Conservation (phyloP, 148 eudicot genomes). For the Chenopodium berlandieri region DNA sequence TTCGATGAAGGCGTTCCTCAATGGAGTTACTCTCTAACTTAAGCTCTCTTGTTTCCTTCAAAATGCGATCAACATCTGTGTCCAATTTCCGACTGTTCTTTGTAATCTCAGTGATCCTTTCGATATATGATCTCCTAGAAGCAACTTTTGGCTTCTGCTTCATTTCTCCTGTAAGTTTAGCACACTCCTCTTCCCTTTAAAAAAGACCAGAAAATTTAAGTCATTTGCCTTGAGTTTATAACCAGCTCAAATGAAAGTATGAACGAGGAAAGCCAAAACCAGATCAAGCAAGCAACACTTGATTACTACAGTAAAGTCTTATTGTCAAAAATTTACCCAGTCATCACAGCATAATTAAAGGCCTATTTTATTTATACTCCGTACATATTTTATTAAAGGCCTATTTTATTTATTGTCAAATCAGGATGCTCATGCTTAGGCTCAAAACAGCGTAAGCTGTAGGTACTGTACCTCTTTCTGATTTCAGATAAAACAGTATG, state of each 20-base stretch:
- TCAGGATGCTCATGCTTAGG: not conserved
- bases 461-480: slow-evolving; percentile 41
- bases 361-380: not conserved
- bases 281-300: not conserved
- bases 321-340: not conserved
- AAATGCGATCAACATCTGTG: slow-evolving; percentile 53
- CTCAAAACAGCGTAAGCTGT: not conserved
- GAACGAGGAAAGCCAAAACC: not conserved
- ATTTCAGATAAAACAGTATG: slow-evolving; percentile 44
- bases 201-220: not conserved
- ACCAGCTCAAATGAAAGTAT: not conserved
- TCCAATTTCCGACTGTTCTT: slow-evolving; percentile 76
- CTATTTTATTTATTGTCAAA: not conserved
- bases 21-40: slow-evolving; percentile 65
- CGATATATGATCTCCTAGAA: slow-evolving; percentile 59
- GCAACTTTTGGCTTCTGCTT: slow-evolving; percentile 50
- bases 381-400: not conserved
- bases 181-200: slow-evolving; percentile 54
- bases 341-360: not conserved
- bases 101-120: slow-evolving; percentile 60
- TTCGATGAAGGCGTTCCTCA: slow-evolving; percentile 75
- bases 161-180: slow-evolving; percentile 41
- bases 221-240: not conserved
- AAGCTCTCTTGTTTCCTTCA: slow-evolving; percentile 73
- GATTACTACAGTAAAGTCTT: not conserved